A percentile compares a stretch with the other conserved stretches of the same genome.
Evolutionary conservation across 23 red algal genomes (phyloP).

Genomic region (Agarophyton chilense): DNA sequence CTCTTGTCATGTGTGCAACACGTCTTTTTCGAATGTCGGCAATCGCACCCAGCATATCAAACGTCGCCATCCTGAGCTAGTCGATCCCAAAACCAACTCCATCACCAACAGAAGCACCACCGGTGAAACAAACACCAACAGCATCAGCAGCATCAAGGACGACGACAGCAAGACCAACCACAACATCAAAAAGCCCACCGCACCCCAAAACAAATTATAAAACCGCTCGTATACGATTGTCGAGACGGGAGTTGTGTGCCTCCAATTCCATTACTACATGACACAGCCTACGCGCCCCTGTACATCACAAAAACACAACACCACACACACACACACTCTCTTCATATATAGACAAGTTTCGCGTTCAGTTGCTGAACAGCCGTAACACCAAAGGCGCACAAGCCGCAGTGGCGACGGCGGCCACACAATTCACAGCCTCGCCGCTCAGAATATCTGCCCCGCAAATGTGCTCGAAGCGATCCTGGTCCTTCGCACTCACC

Average conservation of each 20-base stretch:
- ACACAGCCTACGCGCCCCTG: too few species aligned
- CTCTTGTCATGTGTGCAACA: slow-evolving; percentile 54
- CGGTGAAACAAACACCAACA: too few species aligned
- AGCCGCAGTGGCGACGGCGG: slow-evolving; percentile 18
- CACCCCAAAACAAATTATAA: neutral
- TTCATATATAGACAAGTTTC: neutral
- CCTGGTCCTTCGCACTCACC: neutral
- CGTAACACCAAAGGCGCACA: slow-evolving; percentile 46
- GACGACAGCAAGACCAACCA: too few species aligned
- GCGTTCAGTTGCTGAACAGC: slow-evolving; percentile 20
- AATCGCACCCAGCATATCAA: slow-evolving; percentile 74
- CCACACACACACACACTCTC: neutral
- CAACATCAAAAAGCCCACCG: neutral
- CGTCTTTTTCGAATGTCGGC: slow-evolving; percentile 68
- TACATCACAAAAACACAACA: too few species aligned
- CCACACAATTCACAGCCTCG: slow-evolving; percentile 50
- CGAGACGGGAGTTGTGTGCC: too few species aligned
- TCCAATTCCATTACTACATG: too few species aligned
- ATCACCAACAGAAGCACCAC: too few species aligned
- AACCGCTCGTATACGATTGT: too few species aligned
- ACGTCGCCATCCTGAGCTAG: slow-evolving; percentile 29
- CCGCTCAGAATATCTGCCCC: slow-evolving; percentile 35
- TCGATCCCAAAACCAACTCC: neutral
- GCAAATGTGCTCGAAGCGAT: slow-evolving; percentile 24
- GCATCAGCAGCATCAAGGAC: too few species aligned